Base-by-base conservation (phyloP, 225 moss, liverwort and hornwort species). In the Pleurozium schreberi region DNA sequence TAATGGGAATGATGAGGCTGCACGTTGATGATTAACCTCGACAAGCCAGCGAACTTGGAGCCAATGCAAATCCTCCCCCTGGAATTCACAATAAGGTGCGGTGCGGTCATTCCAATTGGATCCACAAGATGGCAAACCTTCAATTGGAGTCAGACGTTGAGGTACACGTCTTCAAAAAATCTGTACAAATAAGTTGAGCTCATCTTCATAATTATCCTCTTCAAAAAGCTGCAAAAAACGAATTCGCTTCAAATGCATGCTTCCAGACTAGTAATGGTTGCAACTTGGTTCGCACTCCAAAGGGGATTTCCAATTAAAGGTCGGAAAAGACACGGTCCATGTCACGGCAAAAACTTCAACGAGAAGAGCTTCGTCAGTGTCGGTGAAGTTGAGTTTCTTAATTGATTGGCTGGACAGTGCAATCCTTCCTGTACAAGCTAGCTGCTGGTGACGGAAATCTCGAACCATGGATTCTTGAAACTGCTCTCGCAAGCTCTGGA, bases 121-220 rank as follows among this genome's bases (percentile, higher is more conserved):
- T 69, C 33, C 31, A 70, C 69, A 84, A 42, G 69, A 60, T 85
- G 59, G 85, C 17, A 34, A 85, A 45, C 45, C 67, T 67, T 79
- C 34, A 34, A 66, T 64, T 55, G 53, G 53, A 65, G 64, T 80
- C 57, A 43, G 17, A 18, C 34, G 64, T 64, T 65, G 77, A 61
- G 86, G 57, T 36, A n/a, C n/a, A n/a, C n/a, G 40, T 38, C 34
- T 70, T 21, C 2, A 63, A 90, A 88, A 75, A 90, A 89, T 90
- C 90, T 92, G 90, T 92, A 92, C 85, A 92, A n/a, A 9, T 62
- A 16, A 45, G 81, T 87, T 64, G 87, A 84, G 73, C 22, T 71
- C 64, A 83, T 83, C 42, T 78, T 61, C 75, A 55, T 50, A n/a
- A n/a, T n/a, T n/a, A 21, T 62, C 28, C 63, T 50, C 71, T 40